These are phyloP conservation scores for Candida hispaniensis DNA, from an alignment of 805 yeast species.

Conservation along the genomic window DNA sequence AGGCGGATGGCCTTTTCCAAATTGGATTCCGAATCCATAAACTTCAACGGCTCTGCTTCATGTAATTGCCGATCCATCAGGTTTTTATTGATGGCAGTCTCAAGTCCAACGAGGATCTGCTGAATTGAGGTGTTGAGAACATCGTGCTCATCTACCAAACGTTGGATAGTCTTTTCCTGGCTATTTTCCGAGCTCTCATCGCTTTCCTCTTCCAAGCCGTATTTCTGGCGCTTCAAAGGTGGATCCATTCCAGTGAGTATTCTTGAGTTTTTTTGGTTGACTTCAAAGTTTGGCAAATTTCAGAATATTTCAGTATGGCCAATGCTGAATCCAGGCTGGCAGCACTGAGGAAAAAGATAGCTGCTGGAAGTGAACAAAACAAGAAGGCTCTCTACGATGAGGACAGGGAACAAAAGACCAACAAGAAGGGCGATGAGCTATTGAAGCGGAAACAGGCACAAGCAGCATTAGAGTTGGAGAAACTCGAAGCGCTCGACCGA, in stretches of 20 bases:
- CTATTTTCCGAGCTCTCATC: background rate
- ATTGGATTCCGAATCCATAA: constrained; percentile 22
- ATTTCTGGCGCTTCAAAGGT: constrained; percentile 10
- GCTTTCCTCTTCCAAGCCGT: constrained; percentile 1
- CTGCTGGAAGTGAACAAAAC: constrained; percentile 28
- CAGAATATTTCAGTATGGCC: constrained; percentile 14
- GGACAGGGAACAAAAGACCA: constrained; percentile 24
- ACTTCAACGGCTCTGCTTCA: constrained; percentile 22
- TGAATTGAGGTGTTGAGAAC: constrained; percentile 1
- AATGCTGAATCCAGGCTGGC: constrained; percentile 25
- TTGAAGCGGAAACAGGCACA: constrained; percentile 29
- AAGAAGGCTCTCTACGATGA: constrained; percentile 33
- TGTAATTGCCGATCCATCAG: constrained; percentile 18
- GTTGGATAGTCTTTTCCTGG: constrained; percentile 1
- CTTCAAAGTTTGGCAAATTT: background rate
- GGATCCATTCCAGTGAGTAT: background rate
- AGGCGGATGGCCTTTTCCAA: constrained; percentile 19
- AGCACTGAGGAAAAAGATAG: constrained; percentile 26
- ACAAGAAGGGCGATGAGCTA: constrained; percentile 24
- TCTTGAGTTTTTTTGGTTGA: background rate
- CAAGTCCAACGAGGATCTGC: constrained; percentile 25
- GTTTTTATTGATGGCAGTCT: constrained; percentile 20
- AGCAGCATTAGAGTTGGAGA: constrained; percentile 34
- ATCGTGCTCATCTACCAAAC: constrained; percentile 5
- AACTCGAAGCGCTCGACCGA: constrained; percentile 29